Evolutionary conservation across 2,329 filamentous ascomycete genomes (phyloP).

Genomic region (Rhinocladiella mackenziei): DNA sequence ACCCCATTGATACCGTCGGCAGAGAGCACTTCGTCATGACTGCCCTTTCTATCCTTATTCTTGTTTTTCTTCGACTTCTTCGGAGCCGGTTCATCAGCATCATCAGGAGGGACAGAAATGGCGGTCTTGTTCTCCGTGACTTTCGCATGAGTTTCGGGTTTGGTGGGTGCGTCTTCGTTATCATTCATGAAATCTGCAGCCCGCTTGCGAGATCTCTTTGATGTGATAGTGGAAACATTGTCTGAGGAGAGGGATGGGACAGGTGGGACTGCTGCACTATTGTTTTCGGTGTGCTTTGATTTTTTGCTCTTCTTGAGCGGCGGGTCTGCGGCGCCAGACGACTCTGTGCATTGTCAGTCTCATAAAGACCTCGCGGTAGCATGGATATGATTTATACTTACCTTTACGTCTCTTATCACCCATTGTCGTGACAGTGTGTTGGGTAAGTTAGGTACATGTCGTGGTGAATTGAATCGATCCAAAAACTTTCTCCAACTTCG

Average conservation of each 20-base stretch:
- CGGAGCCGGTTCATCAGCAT: constrained; percentile 29
- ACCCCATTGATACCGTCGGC: constrained; percentile 38
- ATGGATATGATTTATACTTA: constrained; percentile 8
- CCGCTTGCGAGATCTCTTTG: constrained; percentile 46
- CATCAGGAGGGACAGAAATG: constrained; percentile 42
- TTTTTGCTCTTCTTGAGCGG: constrained; percentile 53
- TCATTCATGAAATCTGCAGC: constrained; percentile 48
- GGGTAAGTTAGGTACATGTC: background rate
- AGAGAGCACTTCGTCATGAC: constrained; percentile 29
- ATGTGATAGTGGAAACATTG: constrained; percentile 35
- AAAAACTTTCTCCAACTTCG: constrained; percentile 9
- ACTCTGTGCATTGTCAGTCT: constrained; percentile 12
- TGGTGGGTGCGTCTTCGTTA: constrained; percentile 35
- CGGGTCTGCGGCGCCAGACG: constrained; percentile 13
- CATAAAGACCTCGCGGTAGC: background rate
- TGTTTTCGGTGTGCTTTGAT: constrained; percentile 34
- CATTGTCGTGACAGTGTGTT: constrained; percentile 21
- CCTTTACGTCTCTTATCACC: constrained; percentile 30
- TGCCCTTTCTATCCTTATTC: constrained; percentile 41
- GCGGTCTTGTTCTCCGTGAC: constrained; percentile 47
- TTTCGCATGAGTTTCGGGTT: constrained; percentile 28
- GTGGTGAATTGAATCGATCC: background rate
- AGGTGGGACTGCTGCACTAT: constrained; percentile 26
- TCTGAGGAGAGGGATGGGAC: constrained; percentile 31
- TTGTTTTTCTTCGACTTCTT: constrained; percentile 25